Conservation (phyloP, 2,329 filamentous ascomycete genomes). For the Fusarium mangiferae region DNA sequence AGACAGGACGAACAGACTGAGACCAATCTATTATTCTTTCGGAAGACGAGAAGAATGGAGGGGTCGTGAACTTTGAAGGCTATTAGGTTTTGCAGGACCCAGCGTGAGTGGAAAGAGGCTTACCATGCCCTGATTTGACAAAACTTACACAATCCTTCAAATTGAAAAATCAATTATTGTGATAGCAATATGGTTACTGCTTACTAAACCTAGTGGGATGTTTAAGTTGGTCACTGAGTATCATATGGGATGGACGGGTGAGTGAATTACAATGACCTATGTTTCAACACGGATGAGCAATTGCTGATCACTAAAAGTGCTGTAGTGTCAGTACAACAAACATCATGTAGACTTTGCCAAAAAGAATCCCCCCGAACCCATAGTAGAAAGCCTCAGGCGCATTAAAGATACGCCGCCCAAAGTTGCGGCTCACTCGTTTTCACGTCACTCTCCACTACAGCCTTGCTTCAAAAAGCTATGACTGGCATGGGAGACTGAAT, state of each 20-base stretch:
- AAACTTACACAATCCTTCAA: neutral
- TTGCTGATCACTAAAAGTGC: neutral
- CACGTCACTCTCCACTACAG: fast-evolving
- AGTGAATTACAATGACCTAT: neutral
- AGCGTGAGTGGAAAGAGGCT: neutral
- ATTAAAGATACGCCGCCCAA: neutral
- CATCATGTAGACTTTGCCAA: neutral
- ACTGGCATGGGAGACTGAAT: neutral
- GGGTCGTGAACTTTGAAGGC: neutral
- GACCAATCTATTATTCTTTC: neutral
- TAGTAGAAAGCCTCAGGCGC: neutral
- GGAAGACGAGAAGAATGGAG: neutral
- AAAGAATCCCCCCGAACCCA: fast-evolving
- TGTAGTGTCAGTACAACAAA: neutral
- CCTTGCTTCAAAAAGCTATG: neutral
- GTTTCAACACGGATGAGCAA: neutral
- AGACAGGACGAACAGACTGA: too few relatives aligned
- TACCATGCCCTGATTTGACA: neutral
- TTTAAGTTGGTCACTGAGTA: neutral
- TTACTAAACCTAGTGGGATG: neutral
- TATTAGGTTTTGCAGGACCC: neutral
- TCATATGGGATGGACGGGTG: neutral
- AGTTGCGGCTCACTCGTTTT: too few relatives aligned
- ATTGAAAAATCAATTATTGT: neutral
- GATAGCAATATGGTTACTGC: neutral